Conservation (phyloP, 2,329 filamentous ascomycete species). For the Pyricularia pennisetigena region DNA sequence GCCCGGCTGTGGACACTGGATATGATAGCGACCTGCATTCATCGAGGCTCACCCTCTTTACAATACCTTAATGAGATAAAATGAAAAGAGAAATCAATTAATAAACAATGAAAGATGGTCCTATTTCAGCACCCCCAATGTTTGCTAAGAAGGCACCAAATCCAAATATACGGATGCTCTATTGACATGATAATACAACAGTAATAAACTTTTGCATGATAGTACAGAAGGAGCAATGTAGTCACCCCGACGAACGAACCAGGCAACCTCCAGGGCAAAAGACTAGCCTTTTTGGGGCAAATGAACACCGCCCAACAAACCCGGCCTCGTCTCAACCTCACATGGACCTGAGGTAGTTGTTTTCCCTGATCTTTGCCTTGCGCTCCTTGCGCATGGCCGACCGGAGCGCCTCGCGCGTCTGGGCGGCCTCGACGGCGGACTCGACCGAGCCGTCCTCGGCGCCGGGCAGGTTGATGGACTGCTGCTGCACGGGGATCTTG, state of each 20-base stretch:
- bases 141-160: background rate
- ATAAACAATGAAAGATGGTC: background rate
- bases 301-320: too few relatives aligned
- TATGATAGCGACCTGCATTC: background rate
- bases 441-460: constrained; percentile 29
- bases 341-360: constrained; percentile 79
- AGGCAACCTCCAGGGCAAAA: background rate
- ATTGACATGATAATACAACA: background rate
- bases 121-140: background rate
- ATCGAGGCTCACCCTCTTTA: background rate
- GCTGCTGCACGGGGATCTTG: constrained; percentile 67
- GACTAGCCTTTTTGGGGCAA: too few relatives aligned
- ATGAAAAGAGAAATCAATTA: background rate
- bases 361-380: constrained; percentile 71
- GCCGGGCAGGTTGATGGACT: constrained; percentile 63
- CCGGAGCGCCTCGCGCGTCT: constrained; percentile 52
- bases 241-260: background rate
- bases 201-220: background rate
- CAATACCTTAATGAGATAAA: background rate
- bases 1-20: background rate
- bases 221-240: background rate
- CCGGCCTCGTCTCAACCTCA: constrained; percentile 14
- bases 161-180: background rate
- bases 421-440: constrained; percentile 35
- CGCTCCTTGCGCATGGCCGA: constrained; percentile 66